Base-by-base conservation (phyloP, 495 filamentous ascomycete genomes). In the Xeromyces bisporus region DNA sequence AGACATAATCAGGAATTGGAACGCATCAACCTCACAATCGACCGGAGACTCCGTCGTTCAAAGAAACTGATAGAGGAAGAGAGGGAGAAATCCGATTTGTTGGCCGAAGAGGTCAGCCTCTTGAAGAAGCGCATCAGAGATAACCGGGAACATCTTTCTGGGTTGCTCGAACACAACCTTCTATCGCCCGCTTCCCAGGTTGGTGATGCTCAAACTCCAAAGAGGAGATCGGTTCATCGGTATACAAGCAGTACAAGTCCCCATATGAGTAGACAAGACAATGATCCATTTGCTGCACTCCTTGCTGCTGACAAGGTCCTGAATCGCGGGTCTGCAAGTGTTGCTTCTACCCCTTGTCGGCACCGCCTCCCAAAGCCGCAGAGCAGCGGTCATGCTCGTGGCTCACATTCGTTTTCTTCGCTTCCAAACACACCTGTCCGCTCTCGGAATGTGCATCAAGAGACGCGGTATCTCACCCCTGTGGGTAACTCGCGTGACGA, bases 121-220 rank as follows among this genome's bases (percentile, higher is more conserved):
- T 56, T 93, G 24, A 73, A 80, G 32, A 75, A 72, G 32, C 75
- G 89, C 33, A 93, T 97, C 33, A 67, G 78, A 15, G 77, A 91
- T 49, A 93, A 93, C 39, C 66, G 86, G 18, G 71, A 80, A 42
- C 85, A 92, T 46, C 69, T 91, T 37, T 75, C 77, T 34, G 63
- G 67, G 37, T 65, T 85, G 30, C 47, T 75, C 58, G 28, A 67
- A 64, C 41, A 72, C 58, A 55, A 61, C 41, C 44, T 60, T 39
- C 35, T 62, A 30, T 60, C 60, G 1, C 55, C 57, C 26, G 46
- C 38, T 17, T 49, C 52, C 29, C 54, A 64, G 38, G 40, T 50
- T 38, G 51, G 71, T 46, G 51, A 72, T 46, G 33, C 62, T 44
- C 38, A 61, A 47, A 56, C 67, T 47, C 45, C 57, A 44, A 37